Conservation (phyloP, 768 basidiomycete genomes). For the Pisolithus tinctorius region DNA sequence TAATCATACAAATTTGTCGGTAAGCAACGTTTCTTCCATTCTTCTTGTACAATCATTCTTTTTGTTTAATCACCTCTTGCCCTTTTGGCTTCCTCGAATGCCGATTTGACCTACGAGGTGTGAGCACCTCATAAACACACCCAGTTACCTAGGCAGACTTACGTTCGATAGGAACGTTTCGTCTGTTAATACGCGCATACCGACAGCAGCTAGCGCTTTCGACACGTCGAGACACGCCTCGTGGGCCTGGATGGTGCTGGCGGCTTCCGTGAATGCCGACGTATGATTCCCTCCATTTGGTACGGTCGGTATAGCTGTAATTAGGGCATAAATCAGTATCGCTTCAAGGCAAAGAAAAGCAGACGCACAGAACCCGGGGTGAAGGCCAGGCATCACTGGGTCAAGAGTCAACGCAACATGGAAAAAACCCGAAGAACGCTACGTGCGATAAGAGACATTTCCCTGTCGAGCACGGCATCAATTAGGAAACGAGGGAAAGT, state of each 20-base stretch:
- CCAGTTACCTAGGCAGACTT: slow-evolving; percentile 1
- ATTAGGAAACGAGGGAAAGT: too few relatives aligned
- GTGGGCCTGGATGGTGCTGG: slow-evolving; percentile 55
- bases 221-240: slow-evolving; percentile 59
- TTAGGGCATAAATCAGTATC: not conserved
- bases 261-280: slow-evolving; percentile 54
- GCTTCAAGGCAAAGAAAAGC: slow-evolving; percentile 1
- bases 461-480: slow-evolving; percentile 9
- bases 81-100: slow-evolving; percentile 42
- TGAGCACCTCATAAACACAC: not conserved
- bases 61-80: slow-evolving; percentile 4
- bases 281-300: slow-evolving; percentile 76
- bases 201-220: slow-evolving; percentile 66
- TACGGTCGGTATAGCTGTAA: slow-evolving; percentile 67
- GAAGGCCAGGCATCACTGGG: slow-evolving; percentile 56
- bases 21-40: not conserved
- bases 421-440: not conserved
- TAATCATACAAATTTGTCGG: too few relatives aligned
- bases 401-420: slow-evolving; percentile 1
- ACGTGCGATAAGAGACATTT: slow-evolving; percentile 65
- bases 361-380: slow-evolving; percentile 51
- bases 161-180: slow-evolving; percentile 56
- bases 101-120: slow-evolving; percentile 35
- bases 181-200: slow-evolving; percentile 64
- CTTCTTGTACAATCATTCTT: not conserved